These are phyloP conservation scores for Dissophora ornata DNA, from an alignment of 192 early-diverging fungal species.

Conservation along the genomic window DNA sequence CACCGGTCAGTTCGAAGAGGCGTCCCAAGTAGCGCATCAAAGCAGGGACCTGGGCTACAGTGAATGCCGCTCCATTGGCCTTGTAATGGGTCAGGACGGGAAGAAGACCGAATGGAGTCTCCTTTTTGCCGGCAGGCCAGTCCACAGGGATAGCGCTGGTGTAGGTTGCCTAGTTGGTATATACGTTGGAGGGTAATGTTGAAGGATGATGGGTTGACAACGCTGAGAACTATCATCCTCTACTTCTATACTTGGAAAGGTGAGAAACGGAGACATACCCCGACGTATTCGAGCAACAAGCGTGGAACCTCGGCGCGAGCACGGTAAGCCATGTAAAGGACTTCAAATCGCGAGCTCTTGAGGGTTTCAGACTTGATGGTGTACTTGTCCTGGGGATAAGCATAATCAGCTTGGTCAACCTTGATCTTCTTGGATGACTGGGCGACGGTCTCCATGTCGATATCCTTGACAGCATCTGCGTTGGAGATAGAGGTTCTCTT, in stretches of 20 bases:
- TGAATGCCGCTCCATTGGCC: constrained; percentile 18
- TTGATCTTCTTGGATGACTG: constrained; percentile 22
- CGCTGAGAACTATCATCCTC: neutral
- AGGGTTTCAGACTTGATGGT: constrained; percentile 22
- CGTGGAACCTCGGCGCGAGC: constrained; percentile 34
- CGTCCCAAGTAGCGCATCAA: constrained; percentile 24
- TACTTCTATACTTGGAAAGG: neutral
- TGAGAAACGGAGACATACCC: constrained; percentile 26
- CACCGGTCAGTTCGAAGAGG: constrained; percentile 21
- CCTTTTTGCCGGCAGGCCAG: constrained; percentile 34
- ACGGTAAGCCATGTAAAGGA: constrained; percentile 41
- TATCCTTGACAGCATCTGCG: neutral
- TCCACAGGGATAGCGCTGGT: constrained; percentile 29
- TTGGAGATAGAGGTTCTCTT: constrained; percentile 23
- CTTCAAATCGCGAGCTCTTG: constrained; percentile 43
- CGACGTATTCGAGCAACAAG: constrained; percentile 35
- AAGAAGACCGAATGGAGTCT: constrained; percentile 40
- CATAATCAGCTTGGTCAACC: neutral
- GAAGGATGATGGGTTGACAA: neutral
- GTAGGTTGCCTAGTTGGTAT: constrained; percentile 27
- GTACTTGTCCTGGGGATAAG: constrained; percentile 29
- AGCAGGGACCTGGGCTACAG: constrained; percentile 19
- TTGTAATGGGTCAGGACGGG: constrained; percentile 42
- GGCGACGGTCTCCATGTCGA: constrained; percentile 26
- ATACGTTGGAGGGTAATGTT: neutral